Base-by-base conservation (phyloP, 2,329 filamentous ascomycete species). In the Alternaria incomplexa region DNA sequence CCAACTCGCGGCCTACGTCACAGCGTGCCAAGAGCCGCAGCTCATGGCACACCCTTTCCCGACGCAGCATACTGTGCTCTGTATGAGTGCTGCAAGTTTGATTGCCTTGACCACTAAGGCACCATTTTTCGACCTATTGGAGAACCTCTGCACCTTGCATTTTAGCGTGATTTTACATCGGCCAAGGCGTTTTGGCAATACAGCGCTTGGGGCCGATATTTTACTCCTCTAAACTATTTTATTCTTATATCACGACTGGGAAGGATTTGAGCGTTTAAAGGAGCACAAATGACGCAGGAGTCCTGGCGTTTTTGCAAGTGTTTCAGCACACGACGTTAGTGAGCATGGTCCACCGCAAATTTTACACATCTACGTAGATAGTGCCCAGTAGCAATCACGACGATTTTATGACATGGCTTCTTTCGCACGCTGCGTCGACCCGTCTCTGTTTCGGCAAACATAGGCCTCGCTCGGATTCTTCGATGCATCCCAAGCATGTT, bases 41-140 rank as follows among this genome's bases (percentile, higher is more conserved):
- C n/a, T 43, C 61, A 32, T 63, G 61, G 61, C 56, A 60, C 10
- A 28, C 48, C 12, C 8, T 63, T 26, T 60, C 56, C 28, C 56
- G 56, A 52, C 48, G 56, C 26, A 60, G 61, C 28, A 63, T 63
- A 23, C 61, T 63, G 46, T 63, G 61, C 61, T 63, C 51, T n/a
- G 56, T 63, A 43, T 63, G 26, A 60, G 28, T 43, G 45, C 36
- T 40, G 15, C n/a, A 9, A 15, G 11, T 23, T 25, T 22, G 23
- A 10, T 36, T 40, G 20, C 36, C 15, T 22, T 52, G 48, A 40
- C 36, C 36, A 40, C 36, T 17, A 40, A 40, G 36, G n/a, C 36
- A 17, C 6, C 17, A 30, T n/a, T 23, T 12, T 46, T 8, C 11
- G n/a, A 56, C 10, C 25, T 15, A 46, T 30, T 12, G 17, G 40